Evolutionary conservation across 352 stramenopile genomes (phyloP), one percentile per base, ranked within the genome.

Genomic region (Pythium guiyangense): DNA sequence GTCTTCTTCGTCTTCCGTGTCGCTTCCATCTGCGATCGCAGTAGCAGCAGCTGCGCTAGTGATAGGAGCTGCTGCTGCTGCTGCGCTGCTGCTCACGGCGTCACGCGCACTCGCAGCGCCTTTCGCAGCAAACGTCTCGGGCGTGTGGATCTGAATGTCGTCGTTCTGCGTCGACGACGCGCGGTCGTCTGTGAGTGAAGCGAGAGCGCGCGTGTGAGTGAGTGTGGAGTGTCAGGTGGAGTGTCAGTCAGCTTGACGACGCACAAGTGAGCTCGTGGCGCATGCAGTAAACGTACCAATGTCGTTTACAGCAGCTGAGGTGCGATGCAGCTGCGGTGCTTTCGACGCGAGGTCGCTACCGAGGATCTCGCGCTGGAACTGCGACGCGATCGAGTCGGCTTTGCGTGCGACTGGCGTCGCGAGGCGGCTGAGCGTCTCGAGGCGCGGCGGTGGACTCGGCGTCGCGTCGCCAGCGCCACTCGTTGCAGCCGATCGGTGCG

Each of bases 281-380:
- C 31, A 11, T 37, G 31, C 12, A 37, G 4, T 37, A 12, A 27
- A n/a, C 17, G 26, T 40, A 31, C 18, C 26, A n/a, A 15, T 3
- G 26, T 10, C 20, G 49, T 4, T 4, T 29, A 40, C 29, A 18
- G 22, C 12, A 47, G 52, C 6, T 25, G n/a, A 12, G 44, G 27
- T 10, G 35, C 12, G 26, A 18, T 6, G 17, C 31, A 40, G 31
- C 26, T 12, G 46, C 11, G 2, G 42, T 27, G 4, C 12, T 9
- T 37, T 37, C 12, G 31, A 37, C 2, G 52, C 54, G 6, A 59
- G 45, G 20, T 77, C 64, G 45, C 25, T n/a, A 20, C 67, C 65
- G 50, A 88, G 60, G 31, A 90, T 82, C 66, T 87, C 75, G 39
- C 75, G 75, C 71, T 87, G 79, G 44, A 87, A 64, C 59, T 81